Base-by-base conservation (phyloP, 371 early-diverging fungal genomes). In the Mortierella sp. region DNA sequence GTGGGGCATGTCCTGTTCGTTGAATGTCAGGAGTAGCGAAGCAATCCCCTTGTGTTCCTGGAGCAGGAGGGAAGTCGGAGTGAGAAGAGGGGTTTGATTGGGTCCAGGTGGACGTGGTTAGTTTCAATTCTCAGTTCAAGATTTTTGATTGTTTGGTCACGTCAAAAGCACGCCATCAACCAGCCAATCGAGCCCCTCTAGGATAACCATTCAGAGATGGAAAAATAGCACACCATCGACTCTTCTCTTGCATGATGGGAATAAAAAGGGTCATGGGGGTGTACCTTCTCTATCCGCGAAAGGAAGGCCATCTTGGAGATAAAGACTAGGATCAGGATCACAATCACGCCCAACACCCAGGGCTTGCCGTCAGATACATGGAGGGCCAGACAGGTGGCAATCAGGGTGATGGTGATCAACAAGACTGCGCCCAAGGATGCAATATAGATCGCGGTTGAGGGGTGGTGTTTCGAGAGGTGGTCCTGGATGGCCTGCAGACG, bases 281-380 rank as follows among this genome's bases (percentile, higher is more conserved):
- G 41, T 77, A 83, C 83, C 83, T 78, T 80, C 35, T 84, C 84
- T 8, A 84, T 74, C 56, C 81, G 78, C 4, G 84, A 80, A 60
- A 84, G 84, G 38, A 84, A 84, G n/a, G 74, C 75, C 84, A 84
- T 81, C 58, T 84, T 84, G 72, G 78, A 70, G 70, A 84, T 55
- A 63, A 84, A 84, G 49, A 75, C 8, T 4, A 81, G 49, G 35
- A 81, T 81, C 74, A 84, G 44, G 71, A 78, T 63, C 1, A 73
- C 74, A 32, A 84, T 81, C 51, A 84, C 63, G 7, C 78, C 74
- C 46, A 84, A 63, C 29, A 84, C 78, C 84, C 84, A 84, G 24
- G 78, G 81, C 44, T 81, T 78, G 71, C 81, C 81, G 71, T 84
- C 78, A 24, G 75, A 70, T 58, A 76, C 81, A 63, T 78, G 76